Percentiles rank a stretch among this genome's conserved stretches.
These are phyloP conservation scores for Mortierella sp. DNA, from an alignment of 371 early-diverging fungal species.

Conservation along the genomic window DNA sequence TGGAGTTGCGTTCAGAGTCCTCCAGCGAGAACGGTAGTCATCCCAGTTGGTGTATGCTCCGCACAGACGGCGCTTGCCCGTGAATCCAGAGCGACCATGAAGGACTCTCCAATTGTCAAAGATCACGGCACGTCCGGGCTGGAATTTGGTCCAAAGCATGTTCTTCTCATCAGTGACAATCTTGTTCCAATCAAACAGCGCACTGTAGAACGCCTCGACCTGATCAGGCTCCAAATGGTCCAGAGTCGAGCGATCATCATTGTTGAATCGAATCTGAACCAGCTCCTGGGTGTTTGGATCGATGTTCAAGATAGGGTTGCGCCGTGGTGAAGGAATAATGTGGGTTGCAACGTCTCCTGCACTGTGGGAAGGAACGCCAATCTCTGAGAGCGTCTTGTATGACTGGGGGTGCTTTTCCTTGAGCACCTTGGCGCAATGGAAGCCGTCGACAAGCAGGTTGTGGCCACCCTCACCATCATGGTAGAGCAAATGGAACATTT, in stretches of 20 bases:
- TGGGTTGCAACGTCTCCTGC: slow-evolving; percentile 82
- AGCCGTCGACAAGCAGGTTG: slow-evolving; percentile 88
- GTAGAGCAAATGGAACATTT: slow-evolving; percentile 88
- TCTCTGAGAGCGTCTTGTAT: slow-evolving; percentile 71
- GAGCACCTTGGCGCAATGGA: slow-evolving; percentile 75
- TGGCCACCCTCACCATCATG: slow-evolving; percentile 82
- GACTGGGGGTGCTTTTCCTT: slow-evolving; percentile 67
- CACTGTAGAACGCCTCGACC: slow-evolving; percentile 76
- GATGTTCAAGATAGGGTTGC: slow-evolving; percentile 75
- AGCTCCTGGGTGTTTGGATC: slow-evolving; percentile 64
- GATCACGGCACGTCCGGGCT: slow-evolving; percentile 79
- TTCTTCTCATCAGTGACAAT: slow-evolving; percentile 66
- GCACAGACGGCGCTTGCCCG: slow-evolving; percentile 79
- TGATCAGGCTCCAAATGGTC: slow-evolving; percentile 61
- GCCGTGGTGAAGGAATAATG: slow-evolving; percentile 75
- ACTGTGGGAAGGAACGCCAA: slow-evolving; percentile 76
- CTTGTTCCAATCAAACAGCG: slow-evolving; percentile 78
- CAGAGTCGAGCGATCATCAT: slow-evolving; percentile 84
- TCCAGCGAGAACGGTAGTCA: slow-evolving; percentile 77
- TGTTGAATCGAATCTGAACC: slow-evolving; percentile 87
- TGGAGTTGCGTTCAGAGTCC: slow-evolving; percentile 26
- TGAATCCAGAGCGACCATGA: slow-evolving; percentile 85
- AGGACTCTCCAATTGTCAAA: slow-evolving; percentile 92
- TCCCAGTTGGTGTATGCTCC: slow-evolving; percentile 88
- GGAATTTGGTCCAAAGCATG: slow-evolving; percentile 75